phyloP scores from a whole-genome alignment of 139 green algal genomes.

The Chlamydomonas asymmetrica region DNA sequence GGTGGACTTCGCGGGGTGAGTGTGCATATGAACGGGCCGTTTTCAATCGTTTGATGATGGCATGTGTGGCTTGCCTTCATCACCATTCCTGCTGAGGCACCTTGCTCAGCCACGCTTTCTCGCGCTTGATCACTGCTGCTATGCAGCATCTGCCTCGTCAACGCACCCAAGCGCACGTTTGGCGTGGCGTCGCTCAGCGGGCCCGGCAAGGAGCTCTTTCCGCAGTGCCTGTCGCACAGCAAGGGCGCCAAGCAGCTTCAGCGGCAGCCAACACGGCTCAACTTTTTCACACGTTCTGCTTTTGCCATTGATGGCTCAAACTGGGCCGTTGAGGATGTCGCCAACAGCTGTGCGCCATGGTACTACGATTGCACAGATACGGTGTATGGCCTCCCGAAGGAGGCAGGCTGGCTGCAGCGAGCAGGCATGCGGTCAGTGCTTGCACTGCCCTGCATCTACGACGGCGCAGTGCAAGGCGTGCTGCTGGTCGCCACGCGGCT shows the following conservation, averaged over 20 bases:
- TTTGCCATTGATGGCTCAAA: slow-evolving; percentile 22
- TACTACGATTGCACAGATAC: slow-evolving; percentile 29
- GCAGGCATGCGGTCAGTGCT: slow-evolving; percentile 26
- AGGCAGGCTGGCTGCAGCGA: slow-evolving; percentile 17
- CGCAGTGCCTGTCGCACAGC: not conserved
- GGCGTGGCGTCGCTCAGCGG: slow-evolving; percentile 1
- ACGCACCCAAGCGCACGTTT: slow-evolving; percentile 9
- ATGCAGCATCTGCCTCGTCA: slow-evolving; percentile 20
- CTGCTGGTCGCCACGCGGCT: slow-evolving; percentile 5
- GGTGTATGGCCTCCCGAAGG: slow-evolving; percentile 20
- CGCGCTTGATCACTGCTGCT: not conserved
- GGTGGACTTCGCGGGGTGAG: slow-evolving; percentile 25
- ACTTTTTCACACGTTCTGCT: slow-evolving; percentile 28
- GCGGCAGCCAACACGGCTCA: not conserved
- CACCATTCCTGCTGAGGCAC: not conserved
- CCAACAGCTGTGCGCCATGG: slow-evolving; percentile 3
- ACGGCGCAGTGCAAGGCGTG: slow-evolving; percentile 9
- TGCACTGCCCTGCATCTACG: slow-evolving; percentile 22
- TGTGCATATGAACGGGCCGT: too few species aligned
- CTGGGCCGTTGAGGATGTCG: slow-evolving; percentile 26
- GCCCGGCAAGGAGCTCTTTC: slow-evolving; percentile 15
- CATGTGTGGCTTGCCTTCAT: not conserved
- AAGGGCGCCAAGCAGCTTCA: not conserved
- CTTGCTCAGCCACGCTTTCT: not conserved
- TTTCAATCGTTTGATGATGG: too few species aligned